Evolutionary conservation across 805 yeast species (phyloP).

Genomic region (Metschnikowia dekortorum): DNA sequence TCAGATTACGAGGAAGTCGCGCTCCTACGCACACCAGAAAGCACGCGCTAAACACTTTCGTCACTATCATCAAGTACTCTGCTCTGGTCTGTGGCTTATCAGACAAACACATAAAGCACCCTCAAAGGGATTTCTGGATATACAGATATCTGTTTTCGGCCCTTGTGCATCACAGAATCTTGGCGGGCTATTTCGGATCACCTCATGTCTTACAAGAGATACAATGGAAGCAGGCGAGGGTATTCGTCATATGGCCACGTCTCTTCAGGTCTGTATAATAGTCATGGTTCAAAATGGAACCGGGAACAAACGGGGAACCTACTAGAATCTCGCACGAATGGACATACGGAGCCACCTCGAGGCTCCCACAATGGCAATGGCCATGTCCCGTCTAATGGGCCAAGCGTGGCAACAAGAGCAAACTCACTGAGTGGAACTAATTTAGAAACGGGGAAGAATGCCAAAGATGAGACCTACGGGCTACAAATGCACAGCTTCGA

Average conservation of each 20-base stretch:
- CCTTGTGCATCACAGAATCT: neutral
- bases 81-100: neutral
- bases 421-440: conserved; percentile 26
- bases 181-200: neutral
- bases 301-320: neutral
- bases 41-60: conserved; percentile 1
- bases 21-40: conserved; percentile 1
- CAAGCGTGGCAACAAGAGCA: neutral
- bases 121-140: neutral
- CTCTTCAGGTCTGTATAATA: neutral
- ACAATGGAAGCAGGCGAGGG: conserved; percentile 1
- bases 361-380: neutral
- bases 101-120: neutral
- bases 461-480: conserved; percentile 25
- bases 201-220: conserved; percentile 2
- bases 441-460: conserved; percentile 29
- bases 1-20: conserved; percentile 1
- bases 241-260: neutral
- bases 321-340: neutral
- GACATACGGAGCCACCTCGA: neutral
- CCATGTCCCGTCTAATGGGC: neutral
- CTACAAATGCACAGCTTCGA: conserved; percentile 26
- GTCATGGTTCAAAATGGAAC: neutral
- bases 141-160: neutral
- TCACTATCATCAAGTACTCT: neutral